A percentile compares a stretch with the other conserved stretches of the same genome.
Evolutionary conservation across 2,329 filamentous ascomycete genomes (phyloP).

Genomic region (Penicillium sp.): DNA sequence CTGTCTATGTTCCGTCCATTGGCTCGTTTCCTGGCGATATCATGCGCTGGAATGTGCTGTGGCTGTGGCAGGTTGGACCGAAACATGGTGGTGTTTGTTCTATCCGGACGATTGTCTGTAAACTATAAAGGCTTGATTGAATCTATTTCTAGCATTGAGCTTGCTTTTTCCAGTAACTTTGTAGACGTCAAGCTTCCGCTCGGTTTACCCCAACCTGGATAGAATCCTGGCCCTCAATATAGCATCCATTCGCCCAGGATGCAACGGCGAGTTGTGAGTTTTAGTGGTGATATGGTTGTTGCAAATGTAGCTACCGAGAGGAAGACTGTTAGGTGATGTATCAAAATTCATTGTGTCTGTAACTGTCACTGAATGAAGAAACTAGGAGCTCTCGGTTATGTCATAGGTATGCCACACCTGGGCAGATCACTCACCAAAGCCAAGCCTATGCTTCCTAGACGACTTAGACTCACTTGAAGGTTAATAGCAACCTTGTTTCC

Average conservation of each 20-base stretch:
- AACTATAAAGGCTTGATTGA: conserved; percentile 7
- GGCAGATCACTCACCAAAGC: neutral
- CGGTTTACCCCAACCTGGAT: too few relatives aligned
- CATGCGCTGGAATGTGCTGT: conserved; percentile 9
- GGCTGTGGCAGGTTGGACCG: neutral
- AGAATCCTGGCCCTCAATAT: neutral
- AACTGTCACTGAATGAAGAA: neutral
- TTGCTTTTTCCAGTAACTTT: neutral
- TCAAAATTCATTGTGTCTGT: neutral
- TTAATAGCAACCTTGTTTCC: neutral
- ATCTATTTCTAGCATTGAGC: neutral
- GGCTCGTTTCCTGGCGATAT: conserved; percentile 5
- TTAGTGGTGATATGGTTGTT: too few relatives aligned
- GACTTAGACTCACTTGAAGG: neutral
- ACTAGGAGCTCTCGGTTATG: neutral
- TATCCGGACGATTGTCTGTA: conserved; percentile 7
- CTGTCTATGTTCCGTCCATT: neutral
- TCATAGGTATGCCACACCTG: neutral
- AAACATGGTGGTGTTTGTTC: neutral
- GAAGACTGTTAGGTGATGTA: neutral
- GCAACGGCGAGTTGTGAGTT: neutral
- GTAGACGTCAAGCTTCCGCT: neutral
- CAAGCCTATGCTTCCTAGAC: too few relatives aligned
- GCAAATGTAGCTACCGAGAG: too few relatives aligned
- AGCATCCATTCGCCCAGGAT: neutral